Evolutionary conservation across 1,139 yeast genomes (phyloP).

Genomic region (Blastobotrys buckinghamii): DNA sequence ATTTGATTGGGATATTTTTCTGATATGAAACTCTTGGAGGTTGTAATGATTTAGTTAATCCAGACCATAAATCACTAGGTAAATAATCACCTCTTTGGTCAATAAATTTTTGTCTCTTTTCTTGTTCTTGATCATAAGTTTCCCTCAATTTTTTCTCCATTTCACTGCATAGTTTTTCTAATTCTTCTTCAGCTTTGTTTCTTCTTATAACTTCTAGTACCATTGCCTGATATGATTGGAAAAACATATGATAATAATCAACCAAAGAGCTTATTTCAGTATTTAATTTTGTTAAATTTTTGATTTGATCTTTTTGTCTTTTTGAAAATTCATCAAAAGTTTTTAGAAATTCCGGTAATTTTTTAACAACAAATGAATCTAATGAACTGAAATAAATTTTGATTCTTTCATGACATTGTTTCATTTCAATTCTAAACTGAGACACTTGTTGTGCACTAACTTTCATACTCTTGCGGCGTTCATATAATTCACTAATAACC

Average conservation of each 20-base stretch:
- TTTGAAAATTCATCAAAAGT: constrained; percentile 16
- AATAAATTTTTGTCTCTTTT: constrained; percentile 39
- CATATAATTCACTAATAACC: constrained; percentile 32
- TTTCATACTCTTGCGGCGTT: constrained; percentile 25
- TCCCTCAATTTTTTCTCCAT: constrained; percentile 37
- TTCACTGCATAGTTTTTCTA: constrained; percentile 37
- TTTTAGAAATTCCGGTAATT: constrained; percentile 19
- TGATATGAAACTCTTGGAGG: constrained; percentile 20
- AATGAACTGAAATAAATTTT: constrained; percentile 21
- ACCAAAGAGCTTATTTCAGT: constrained; percentile 32
- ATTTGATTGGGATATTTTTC: constrained; percentile 21
- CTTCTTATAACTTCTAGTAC: constrained; percentile 49
- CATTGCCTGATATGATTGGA: constrained; percentile 44
- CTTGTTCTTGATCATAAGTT: constrained; percentile 38
- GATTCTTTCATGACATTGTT: constrained; percentile 17
- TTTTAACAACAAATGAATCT: constrained; percentile 23
- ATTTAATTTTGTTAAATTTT: constrained; percentile 20
- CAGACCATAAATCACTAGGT: constrained; percentile 49
- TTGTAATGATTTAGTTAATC: constrained; percentile 32
- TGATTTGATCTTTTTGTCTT: constrained; percentile 21
- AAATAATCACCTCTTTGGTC: constrained; percentile 44
- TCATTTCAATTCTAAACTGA: constrained; percentile 20
- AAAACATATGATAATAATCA: constrained; percentile 46
- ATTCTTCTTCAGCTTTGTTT: constrained; percentile 34
- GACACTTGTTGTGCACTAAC: constrained; percentile 21